phyloP scores from a whole-genome alignment of 2,329 filamentous ascomycete genomes.

The Capronia coronata region DNA sequence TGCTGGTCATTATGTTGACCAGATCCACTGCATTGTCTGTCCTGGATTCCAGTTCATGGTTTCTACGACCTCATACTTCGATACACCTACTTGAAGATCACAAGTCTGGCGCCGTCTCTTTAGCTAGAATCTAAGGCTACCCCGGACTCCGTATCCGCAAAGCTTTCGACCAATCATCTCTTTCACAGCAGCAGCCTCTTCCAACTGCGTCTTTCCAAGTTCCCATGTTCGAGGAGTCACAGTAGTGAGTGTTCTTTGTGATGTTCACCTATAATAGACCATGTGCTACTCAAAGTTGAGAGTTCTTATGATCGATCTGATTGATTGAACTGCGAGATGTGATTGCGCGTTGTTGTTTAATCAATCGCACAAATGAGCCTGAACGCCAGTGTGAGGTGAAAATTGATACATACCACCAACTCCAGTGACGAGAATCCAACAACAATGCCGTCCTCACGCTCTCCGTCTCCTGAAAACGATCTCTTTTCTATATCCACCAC shows the following conservation, averaged over 20 bases:
- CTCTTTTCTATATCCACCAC: slow-evolving; percentile 47
- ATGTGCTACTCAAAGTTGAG: too few relatives aligned
- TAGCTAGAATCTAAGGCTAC: not conserved
- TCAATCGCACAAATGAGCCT: not conserved
- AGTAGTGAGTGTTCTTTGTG: too few relatives aligned
- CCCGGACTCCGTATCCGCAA: slow-evolving; percentile 16
- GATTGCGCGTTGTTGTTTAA: too few relatives aligned
- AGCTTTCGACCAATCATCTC: slow-evolving; percentile 12
- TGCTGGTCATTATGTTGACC: not conserved
- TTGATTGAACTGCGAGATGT: too few relatives aligned
- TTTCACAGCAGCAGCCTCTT: not conserved
- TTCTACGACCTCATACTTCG: too few relatives aligned
- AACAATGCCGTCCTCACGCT: slow-evolving; percentile 24
- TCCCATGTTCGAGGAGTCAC: not conserved
- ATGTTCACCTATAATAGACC: too few relatives aligned
- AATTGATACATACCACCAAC: not conserved
- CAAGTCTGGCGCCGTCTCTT: not conserved
- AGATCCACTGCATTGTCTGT: not conserved
- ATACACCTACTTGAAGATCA: too few relatives aligned
- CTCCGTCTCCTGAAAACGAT: slow-evolving; percentile 30
- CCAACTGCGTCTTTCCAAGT: not conserved
- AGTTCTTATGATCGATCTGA: too few relatives aligned
- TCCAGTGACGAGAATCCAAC: not conserved
- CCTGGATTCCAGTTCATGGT: too few relatives aligned
- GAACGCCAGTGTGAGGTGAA: too few relatives aligned